phyloP scores from a whole-genome alignment of 2,329 filamentous ascomycete genomes.

The Aaosphaeria arxii region DNA sequence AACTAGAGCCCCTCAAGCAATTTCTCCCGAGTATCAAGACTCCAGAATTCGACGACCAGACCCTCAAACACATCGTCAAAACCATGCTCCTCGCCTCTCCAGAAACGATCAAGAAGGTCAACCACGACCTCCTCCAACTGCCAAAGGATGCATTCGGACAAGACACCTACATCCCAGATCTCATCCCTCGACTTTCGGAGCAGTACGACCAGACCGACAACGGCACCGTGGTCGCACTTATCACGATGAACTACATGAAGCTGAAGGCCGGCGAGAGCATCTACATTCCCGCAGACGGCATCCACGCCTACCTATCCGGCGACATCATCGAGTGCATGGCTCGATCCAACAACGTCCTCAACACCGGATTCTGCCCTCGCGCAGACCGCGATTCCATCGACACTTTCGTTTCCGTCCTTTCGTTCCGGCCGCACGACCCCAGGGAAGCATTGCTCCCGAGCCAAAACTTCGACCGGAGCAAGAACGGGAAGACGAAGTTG shows the following conservation, averaged over 20 bases:
- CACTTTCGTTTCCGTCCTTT: slow-evolving; percentile 61
- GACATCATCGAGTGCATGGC: slow-evolving; percentile 81
- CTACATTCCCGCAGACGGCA: slow-evolving; percentile 70
- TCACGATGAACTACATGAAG: slow-evolving; percentile 72
- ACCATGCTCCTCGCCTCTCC: slow-evolving; percentile 55
- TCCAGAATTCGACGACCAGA: slow-evolving; percentile 54
- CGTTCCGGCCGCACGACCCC: slow-evolving; percentile 60
- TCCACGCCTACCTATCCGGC: slow-evolving; percentile 70
- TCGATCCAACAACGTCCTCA: slow-evolving; percentile 70
- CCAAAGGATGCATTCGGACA: slow-evolving; percentile 49
- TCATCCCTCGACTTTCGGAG: slow-evolving; percentile 61
- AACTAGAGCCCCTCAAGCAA: slow-evolving; percentile 52
- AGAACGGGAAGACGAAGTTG: slow-evolving; percentile 59
- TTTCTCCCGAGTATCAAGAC: slow-evolving; percentile 50
- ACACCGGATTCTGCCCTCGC: slow-evolving; percentile 69
- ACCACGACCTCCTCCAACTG: slow-evolving; percentile 51
- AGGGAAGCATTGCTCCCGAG: slow-evolving; percentile 56
- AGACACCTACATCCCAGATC: slow-evolving; percentile 59
- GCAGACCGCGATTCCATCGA: slow-evolving; percentile 64
- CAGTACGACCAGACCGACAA: slow-evolving; percentile 65
- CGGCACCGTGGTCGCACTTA: slow-evolving; percentile 65
- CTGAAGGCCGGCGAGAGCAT: slow-evolving; percentile 65
- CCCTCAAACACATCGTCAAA: slow-evolving; percentile 55
- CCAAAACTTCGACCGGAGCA: slow-evolving; percentile 49
- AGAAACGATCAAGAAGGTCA: slow-evolving; percentile 51